Conservation (phyloP, 2,329 filamentous ascomycete genomes). For the Beauveria sp. region DNA sequence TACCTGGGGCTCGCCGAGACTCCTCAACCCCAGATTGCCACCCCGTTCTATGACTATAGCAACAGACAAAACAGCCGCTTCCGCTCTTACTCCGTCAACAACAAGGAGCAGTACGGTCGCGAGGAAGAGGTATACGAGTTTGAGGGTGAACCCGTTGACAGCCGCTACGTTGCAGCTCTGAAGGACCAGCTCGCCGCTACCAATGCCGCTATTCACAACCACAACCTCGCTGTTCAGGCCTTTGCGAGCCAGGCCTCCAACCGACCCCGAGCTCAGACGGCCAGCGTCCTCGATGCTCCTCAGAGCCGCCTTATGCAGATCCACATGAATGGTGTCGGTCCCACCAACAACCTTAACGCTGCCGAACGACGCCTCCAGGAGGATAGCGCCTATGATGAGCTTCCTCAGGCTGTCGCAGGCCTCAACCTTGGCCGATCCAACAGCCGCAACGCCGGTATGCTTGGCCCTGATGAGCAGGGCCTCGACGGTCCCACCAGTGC, state of each 20-base stretch:
- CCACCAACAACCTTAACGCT: constrained; percentile 63
- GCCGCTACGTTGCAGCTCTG: constrained; percentile 51
- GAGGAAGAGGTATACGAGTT: constrained; percentile 71
- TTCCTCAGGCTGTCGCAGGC: constrained; percentile 74
- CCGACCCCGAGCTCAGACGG: constrained; percentile 82
- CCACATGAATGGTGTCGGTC: constrained; percentile 66
- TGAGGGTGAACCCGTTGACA: constrained; percentile 44
- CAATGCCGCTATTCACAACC: constrained; percentile 70
- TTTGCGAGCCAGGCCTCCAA: constrained; percentile 81
- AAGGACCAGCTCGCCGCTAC: constrained; percentile 58
- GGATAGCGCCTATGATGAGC: constrained; percentile 69
- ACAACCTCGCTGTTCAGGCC: constrained; percentile 88
- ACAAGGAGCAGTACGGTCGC: constrained; percentile 93
- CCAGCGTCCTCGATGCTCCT: constrained; percentile 80
- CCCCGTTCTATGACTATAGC: constrained; percentile 63
- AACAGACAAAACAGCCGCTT: constrained; percentile 78
- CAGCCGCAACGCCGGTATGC: constrained; percentile 58
- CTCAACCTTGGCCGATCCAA: constrained; percentile 65
- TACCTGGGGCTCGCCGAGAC: constrained; percentile 94
- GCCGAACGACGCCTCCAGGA: constrained; percentile 69
- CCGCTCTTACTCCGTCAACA: constrained; percentile 96
- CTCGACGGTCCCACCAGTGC: constrained; percentile 87
- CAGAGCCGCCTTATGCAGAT: constrained; percentile 56
- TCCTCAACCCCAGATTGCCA: constrained; percentile 72
- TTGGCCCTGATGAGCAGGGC: constrained; percentile 68